phyloP scores from a whole-genome alignment of 768 basidiomycete genomes.

The Mycena galericulata region DNA sequence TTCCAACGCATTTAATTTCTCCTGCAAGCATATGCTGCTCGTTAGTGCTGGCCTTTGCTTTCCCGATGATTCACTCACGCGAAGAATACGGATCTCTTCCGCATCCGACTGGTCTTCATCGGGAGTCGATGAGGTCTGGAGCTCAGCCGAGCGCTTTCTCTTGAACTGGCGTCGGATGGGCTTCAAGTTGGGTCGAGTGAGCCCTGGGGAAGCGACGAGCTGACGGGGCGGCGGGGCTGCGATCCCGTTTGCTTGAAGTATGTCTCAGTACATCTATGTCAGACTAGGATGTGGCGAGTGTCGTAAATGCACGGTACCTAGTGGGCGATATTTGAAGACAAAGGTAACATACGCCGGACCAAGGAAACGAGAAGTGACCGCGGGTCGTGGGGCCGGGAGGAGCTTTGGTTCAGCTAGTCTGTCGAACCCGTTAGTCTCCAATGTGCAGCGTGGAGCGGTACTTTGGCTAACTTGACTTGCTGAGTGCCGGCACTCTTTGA shows the following conservation, averaged over 20 bases:
- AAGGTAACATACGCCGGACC: conserved; percentile 26
- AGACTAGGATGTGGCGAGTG: not conserved
- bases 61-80: not conserved
- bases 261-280: not conserved
- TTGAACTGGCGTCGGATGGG: conserved; percentile 18
- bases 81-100: conserved; percentile 15
- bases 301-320: not conserved
- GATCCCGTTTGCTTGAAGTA: conserved; percentile 18
- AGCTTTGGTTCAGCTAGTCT: conserved; percentile 20
- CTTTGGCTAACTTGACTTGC: conserved; percentile 13
- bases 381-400: not conserved
- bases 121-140: not conserved
- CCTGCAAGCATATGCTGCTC: not conserved
- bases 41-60: not conserved
- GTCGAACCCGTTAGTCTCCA: not conserved
- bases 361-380: conserved; percentile 12
- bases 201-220: no score
- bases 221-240: conserved; percentile 12
- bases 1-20: conserved; percentile 15
- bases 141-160: not conserved
- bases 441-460: not conserved
- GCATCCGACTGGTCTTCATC: conserved; percentile 8
- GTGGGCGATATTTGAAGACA: conserved; percentile 26
- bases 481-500: conserved; percentile 11
- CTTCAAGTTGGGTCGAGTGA: no score